Evolutionary conservation across 805 yeast species (phyloP).

Genomic region (Maudiozyma bulderi): DNA sequence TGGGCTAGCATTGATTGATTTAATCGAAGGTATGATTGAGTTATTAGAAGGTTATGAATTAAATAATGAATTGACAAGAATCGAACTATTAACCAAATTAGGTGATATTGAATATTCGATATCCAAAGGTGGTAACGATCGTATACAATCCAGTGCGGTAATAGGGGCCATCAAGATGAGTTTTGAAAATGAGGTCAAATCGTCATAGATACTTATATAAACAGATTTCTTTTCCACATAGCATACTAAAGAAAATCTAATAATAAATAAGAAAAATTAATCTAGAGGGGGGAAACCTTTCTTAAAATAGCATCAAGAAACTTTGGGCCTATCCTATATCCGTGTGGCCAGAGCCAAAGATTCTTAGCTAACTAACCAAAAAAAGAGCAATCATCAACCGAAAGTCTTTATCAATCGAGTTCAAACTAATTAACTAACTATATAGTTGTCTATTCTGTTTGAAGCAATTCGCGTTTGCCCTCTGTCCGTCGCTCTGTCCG

Average conservation of each 20-base stretch:
- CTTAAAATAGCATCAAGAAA: too few species aligned
- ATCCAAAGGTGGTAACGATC: constrained; percentile 86
- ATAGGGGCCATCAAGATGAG: constrained; percentile 70
- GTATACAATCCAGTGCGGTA: constrained; percentile 80
- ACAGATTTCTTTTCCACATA: background rate
- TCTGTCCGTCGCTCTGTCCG: too few species aligned
- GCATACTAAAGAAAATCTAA: background rate
- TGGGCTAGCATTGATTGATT: constrained; percentile 85
- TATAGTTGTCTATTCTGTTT: too few species aligned
- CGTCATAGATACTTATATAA: background rate
- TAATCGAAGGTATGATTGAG: constrained; percentile 66
- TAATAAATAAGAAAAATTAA: too few species aligned
- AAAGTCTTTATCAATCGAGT: too few species aligned
- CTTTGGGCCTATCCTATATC: too few species aligned
- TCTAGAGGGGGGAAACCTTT: too few species aligned
- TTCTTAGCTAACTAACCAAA: too few species aligned
- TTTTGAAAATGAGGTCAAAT: constrained; percentile 28
- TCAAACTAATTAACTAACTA: too few species aligned
- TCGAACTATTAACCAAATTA: constrained; percentile 55
- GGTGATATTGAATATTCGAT: constrained; percentile 88
- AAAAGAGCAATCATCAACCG: too few species aligned
- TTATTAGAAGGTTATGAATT: constrained; percentile 63
- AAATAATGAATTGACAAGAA: constrained; percentile 45
- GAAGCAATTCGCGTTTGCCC: too few species aligned
- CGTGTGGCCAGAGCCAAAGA: too few species aligned